A percentile compares a stretch with the other conserved stretches of the same genome.
Evolutionary conservation across 495 filamentous ascomycete species (phyloP).

Genomic region (Penicillium steckii): DNA sequence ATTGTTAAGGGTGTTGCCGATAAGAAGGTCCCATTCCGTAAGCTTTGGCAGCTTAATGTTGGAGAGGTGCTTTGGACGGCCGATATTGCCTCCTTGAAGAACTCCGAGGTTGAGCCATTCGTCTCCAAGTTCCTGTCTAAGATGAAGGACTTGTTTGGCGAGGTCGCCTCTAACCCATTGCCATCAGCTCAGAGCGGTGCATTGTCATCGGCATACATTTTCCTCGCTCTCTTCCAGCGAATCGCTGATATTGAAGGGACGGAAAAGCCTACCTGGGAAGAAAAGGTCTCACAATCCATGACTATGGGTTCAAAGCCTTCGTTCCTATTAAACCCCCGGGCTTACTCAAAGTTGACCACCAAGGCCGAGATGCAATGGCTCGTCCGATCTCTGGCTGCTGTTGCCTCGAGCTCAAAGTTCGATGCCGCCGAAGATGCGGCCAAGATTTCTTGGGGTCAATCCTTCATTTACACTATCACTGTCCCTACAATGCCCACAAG

Average conservation of each 20-base stretch:
- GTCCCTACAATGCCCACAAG: slow-evolving; percentile 54
- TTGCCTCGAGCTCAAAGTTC: slow-evolving; percentile 46
- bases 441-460: slow-evolving; percentile 70
- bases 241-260: slow-evolving; percentile 30
- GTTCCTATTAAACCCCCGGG: slow-evolving; percentile 77
- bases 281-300: slow-evolving; percentile 62
- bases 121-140: slow-evolving; percentile 55
- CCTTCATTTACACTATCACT: slow-evolving; percentile 75
- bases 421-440: slow-evolving; percentile 29
- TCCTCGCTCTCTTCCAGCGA: slow-evolving; percentile 56
- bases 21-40: slow-evolving; percentile 75
- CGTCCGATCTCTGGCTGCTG: slow-evolving; percentile 63
- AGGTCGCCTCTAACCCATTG: slow-evolving; percentile 72
- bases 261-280: slow-evolving; percentile 38
- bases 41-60: slow-evolving; percentile 72
- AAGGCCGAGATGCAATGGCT: slow-evolving; percentile 78
- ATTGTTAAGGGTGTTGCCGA: slow-evolving; percentile 81
- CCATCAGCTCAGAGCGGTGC: slow-evolving; percentile 75
- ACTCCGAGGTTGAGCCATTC: slow-evolving; percentile 41
- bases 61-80: slow-evolving; percentile 71
- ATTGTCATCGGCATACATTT: slow-evolving; percentile 69
- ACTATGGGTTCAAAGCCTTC: slow-evolving; percentile 70
- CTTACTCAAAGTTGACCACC: slow-evolving; percentile 72
- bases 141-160: slow-evolving; percentile 71
- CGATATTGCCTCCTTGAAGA: slow-evolving; percentile 40